A percentile compares a stretch with the other conserved stretches of the same genome.
These are phyloP conservation scores for Arbutus unedo DNA, from an alignment of 148 eudicot species.

Conservation along the genomic window DNA sequence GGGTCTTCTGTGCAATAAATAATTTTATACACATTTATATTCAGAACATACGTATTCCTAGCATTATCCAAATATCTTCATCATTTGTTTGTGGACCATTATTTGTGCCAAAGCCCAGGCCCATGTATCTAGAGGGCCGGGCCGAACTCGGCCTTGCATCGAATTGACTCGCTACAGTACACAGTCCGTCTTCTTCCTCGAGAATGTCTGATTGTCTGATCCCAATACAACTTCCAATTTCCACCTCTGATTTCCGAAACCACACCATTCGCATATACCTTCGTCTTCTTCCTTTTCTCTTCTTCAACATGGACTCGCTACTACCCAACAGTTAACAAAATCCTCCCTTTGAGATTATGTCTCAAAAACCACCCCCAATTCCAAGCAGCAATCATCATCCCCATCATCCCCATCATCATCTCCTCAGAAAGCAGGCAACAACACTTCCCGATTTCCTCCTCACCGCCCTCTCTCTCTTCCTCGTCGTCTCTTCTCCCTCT, in stretches of 20 bases:
- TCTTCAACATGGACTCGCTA: background rate
- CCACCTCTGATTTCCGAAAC: slow-evolving; percentile 10
- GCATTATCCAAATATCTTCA: too few relatives aligned
- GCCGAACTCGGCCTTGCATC: too few relatives aligned
- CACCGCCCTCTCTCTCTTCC: slow-evolving; percentile 66
- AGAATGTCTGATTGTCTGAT: background rate
- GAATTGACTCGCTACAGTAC: too few relatives aligned
- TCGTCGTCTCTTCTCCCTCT: slow-evolving; percentile 48
- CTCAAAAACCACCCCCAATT: slow-evolving; percentile 33
- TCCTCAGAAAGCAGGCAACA: slow-evolving; percentile 28
- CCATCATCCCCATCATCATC: background rate
- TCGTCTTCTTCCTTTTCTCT: background rate
- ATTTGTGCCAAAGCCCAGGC: too few relatives aligned
- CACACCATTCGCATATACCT: background rate
- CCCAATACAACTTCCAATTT: background rate
- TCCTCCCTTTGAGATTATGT: slow-evolving; percentile 17
- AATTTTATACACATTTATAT: too few relatives aligned
- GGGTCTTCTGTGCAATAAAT: too few relatives aligned
- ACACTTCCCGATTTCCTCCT: slow-evolving; percentile 65
- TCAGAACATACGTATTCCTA: too few relatives aligned
- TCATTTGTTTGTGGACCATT: too few relatives aligned
- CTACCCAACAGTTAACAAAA: background rate
- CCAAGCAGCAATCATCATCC: slow-evolving; percentile 27
- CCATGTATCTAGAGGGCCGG: too few relatives aligned
- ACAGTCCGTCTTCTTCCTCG: too few relatives aligned